Conservation (phyloP, 768 basidiomycete species). For the Mycena polygramma region DNA sequence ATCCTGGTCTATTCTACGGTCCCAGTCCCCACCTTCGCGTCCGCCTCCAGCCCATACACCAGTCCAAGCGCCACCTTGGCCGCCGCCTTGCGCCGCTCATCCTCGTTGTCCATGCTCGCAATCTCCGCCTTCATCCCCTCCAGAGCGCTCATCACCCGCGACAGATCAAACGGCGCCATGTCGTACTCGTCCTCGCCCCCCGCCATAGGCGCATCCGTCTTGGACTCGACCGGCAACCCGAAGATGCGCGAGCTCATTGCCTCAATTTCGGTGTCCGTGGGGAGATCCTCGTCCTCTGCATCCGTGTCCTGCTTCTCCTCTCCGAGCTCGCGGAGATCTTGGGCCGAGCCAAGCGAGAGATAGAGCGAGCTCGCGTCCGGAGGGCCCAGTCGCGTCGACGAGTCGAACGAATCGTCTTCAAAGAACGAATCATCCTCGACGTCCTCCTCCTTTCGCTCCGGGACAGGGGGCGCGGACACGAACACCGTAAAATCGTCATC, state of each 20-base stretch:
- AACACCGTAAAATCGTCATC: constrained; percentile 89
- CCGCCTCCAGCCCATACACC: constrained; percentile 71
- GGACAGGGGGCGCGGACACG: constrained; percentile 66
- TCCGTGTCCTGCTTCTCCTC: constrained; percentile 29
- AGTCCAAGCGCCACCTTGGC: constrained; percentile 80
- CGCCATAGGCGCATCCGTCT: background rate
- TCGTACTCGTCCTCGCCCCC: constrained; percentile 48
- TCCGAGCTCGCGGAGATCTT: constrained; percentile 61
- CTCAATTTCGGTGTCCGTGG: constrained; percentile 62
- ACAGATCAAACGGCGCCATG: constrained; percentile 70
- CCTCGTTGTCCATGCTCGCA: constrained; percentile 71
- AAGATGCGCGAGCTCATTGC: constrained; percentile 66
- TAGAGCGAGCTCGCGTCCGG: constrained; percentile 51
- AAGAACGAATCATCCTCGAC: constrained; percentile 37
- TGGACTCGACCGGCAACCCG: constrained; percentile 42
- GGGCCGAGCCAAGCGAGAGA: constrained; percentile 68
- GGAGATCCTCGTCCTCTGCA: constrained; percentile 55
- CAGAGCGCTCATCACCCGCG: constrained; percentile 68
- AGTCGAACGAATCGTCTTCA: constrained; percentile 21
- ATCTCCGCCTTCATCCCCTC: constrained; percentile 84
- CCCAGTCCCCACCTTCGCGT: constrained; percentile 17
- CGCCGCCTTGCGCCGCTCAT: constrained; percentile 75
- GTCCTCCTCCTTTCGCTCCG: constrained; percentile 41
- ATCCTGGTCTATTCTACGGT: background rate
- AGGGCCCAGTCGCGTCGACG: constrained; percentile 36